Evolutionary conservation across 2,329 filamentous ascomycete genomes (phyloP), one percentile per base, ranked within the genome.

Genomic region (Exophiala sp.): DNA sequence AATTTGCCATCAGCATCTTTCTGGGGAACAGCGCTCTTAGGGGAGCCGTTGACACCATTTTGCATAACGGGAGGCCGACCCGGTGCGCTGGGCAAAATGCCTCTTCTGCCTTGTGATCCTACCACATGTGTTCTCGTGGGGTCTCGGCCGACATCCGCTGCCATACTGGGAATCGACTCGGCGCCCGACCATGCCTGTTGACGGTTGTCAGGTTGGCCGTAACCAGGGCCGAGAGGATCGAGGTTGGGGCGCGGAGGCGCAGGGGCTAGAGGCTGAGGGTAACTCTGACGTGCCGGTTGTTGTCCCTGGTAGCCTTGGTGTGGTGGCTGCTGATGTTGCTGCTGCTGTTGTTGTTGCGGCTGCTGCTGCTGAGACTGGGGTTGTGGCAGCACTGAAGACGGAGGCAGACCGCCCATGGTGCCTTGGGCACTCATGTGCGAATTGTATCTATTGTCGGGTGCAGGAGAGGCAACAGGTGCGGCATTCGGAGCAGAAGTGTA

Each of bases 1-100:
- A 94, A 98, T 74, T 97, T 97, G 65, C 93, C 93, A 67, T 97
- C 91, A 7, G 89, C 88, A 69, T 97, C 91, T 75, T 97, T 96
- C 61, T 88, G 85, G 13, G 90, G 89, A 57, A 95, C 93, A 56
- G 87, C 81, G 63, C 79, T 87, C 77, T 95, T 94, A 8, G 80
- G 77, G 23, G 79, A 75, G 37, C 79, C 78, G 58, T 81, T 82
- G 37, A 87, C 64, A 24, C 69, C 69, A 56, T 73, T 70, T 39
- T 83, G 74, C 24, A 86, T 82, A 21, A 88, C 87, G 46, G 87
- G 82, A 48, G 89, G 86, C 52, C 89, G 79, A 37, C 90, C 90
- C 23, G 89, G 88, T 55, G 90, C 89, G 62, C 89, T 95, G 13
- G 91, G 91, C 55, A 97, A 72, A 32, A 96, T 94, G 42, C 91